A percentile compares a stretch with the other conserved stretches of the same genome.
Conservation (phyloP, 352 stramenopile species). For the Globisporangium carolinianum region DNA sequence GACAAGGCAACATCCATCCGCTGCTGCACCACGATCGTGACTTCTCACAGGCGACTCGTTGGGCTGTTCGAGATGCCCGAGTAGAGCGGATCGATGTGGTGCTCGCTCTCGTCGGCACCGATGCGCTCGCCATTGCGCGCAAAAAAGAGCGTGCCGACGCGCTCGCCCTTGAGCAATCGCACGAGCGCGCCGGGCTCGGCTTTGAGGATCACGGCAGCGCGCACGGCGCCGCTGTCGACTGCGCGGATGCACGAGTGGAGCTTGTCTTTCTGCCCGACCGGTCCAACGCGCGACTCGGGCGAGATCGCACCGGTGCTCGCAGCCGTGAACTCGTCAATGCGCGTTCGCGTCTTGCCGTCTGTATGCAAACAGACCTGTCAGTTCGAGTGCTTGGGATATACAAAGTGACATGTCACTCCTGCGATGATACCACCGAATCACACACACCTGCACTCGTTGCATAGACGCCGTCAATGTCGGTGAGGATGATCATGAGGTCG, state of each 20-base stretch:
- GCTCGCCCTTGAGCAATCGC: constrained; percentile 58
- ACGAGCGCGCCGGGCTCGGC: constrained; percentile 53
- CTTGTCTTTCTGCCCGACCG: constrained; percentile 75
- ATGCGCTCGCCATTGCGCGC: constrained; percentile 33
- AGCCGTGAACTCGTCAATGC: constrained; percentile 45
- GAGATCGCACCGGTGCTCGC: constrained; percentile 35
- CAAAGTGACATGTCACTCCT: background rate
- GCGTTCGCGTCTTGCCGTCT: constrained; percentile 21
- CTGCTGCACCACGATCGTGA: no score
- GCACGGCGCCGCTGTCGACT: constrained; percentile 58
- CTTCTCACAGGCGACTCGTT: constrained; percentile 6
- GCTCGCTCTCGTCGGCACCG: constrained; percentile 32
- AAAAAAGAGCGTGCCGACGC: constrained; percentile 62
- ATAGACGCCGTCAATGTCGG: constrained; percentile 66
- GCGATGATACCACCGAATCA: background rate
- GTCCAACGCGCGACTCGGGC: constrained; percentile 47
- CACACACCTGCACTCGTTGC: constrained; percentile 13
- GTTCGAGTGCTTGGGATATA: background rate
- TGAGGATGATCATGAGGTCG: constrained; percentile 75
- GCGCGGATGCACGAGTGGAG: constrained; percentile 72
- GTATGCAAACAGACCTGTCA: background rate
- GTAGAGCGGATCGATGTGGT: constrained; percentile 64
- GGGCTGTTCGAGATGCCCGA: constrained; percentile 38
- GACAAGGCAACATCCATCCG: no score
- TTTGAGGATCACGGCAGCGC: constrained; percentile 58